Evolutionary conservation across 2,329 filamentous ascomycete genomes (phyloP), one percentile per base, ranked within the genome.

Genomic region (Ceratocystis albifundus): DNA sequence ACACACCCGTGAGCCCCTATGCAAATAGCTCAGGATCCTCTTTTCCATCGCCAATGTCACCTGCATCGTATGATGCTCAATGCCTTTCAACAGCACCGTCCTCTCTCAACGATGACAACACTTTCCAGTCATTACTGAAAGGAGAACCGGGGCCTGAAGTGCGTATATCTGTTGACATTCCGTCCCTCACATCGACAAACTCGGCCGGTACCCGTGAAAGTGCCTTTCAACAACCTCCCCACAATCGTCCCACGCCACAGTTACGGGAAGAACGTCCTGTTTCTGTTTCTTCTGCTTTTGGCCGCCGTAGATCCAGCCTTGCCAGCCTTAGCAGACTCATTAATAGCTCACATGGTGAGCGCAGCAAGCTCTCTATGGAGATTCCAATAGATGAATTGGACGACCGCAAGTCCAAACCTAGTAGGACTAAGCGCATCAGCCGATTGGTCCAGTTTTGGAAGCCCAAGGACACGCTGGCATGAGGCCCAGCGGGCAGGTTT

Each of bases 361-460:
- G 84, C 70, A 89, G 87, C 79, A 90, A 90, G 73, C 77, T 90
- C 25, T 88, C 85, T 0, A 85, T 87, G 71, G 87, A 89, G 72
- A 83, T 87, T 59, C 78, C 80, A 4, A 72, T 78, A 69, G 83
- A 84, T 57, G 78, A 76, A 50, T 80, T 85, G n/a, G 72, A 76
- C 0, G 82, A 84, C 41, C 84, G 82, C 71, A 82, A 80, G 77
- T 70, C 73, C 6, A 85, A 84, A 73, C 72, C 71, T 28, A 89
- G 86, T 78, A 88, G 85, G 74, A 79, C 84, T 46, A 88, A 85
- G 73, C 82, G 88, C 36, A 76, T 91, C 46, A 88, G 88, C 73
- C 86, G 87, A 64, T 80, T 91, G 77, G 85, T 90, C 80, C 85
- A 87, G 71, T 92, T 92, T 74, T 92, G 88, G 88, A 89, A 88